phyloP scores from a whole-genome alignment of 2,329 filamentous ascomycete species.

The Aspergillus uvarum region DNA sequence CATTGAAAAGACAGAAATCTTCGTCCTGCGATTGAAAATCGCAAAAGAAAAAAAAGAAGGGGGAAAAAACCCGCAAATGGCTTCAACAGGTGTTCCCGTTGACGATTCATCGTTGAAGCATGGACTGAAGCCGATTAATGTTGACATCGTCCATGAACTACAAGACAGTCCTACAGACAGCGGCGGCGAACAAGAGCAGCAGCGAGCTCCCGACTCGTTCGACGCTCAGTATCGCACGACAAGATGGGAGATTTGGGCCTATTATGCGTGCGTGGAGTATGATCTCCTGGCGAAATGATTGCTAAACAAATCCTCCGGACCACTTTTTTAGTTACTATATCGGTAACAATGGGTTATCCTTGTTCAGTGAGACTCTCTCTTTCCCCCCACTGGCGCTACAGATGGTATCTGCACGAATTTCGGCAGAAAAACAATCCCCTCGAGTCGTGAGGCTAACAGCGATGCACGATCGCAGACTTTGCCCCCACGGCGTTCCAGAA shows the following conservation, averaged over 20 bases:
- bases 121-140: background rate
- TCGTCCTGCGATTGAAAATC: background rate
- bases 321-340: constrained; percentile 57
- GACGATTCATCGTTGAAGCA: background rate
- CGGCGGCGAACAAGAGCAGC: constrained; percentile 25
- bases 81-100: background rate
- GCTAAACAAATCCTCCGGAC: constrained; percentile 21
- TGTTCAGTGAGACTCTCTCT: constrained; percentile 51
- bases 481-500: constrained; percentile 66
- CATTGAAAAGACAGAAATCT: background rate
- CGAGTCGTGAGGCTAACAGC: background rate
- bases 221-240: constrained; percentile 54
- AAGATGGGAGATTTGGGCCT: constrained; percentile 57
- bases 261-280: constrained; percentile 47
- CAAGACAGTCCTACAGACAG: background rate
- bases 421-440: background rate
- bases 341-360: constrained; percentile 62
- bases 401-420: too few relatives aligned
- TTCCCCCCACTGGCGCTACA: background rate
- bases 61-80: background rate
- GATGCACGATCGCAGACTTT: constrained; percentile 45
- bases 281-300: constrained; percentile 7
- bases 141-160: background rate
- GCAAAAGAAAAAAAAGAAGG: too few relatives aligned
- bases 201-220: constrained; percentile 55